Conservation (phyloP, 306 rosid genomes). For the Parietaria judaica region DNA sequence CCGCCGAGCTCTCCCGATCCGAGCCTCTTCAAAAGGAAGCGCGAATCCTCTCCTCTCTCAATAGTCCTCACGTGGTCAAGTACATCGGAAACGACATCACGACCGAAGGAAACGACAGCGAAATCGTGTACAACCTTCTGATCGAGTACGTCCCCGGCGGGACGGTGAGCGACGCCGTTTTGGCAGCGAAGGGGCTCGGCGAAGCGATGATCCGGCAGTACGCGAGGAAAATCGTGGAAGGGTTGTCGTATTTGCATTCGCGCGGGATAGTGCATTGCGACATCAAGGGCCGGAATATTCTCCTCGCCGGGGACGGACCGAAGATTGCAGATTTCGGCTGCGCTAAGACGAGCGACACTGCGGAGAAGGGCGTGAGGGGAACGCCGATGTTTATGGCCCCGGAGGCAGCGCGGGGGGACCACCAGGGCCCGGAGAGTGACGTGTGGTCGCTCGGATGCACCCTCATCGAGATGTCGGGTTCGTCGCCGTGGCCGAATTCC, state of each 20-base stretch:
- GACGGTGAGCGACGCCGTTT: slow-evolving; percentile 28
- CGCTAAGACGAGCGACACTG: slow-evolving; percentile 33
- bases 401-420: slow-evolving; percentile 80
- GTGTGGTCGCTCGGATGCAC: slow-evolving; percentile 92
- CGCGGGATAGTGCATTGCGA: slow-evolving; percentile 79
- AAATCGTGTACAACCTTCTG: slow-evolving; percentile 53
- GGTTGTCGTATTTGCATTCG: slow-evolving; percentile 64
- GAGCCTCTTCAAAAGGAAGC: slow-evolving; percentile 50
- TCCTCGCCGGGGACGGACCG: slow-evolving; percentile 46
- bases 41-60: slow-evolving; percentile 45
- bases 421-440: slow-evolving; percentile 62
- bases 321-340: slow-evolving; percentile 87
- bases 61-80: slow-evolving; percentile 44
- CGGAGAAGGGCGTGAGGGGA: slow-evolving; percentile 29
- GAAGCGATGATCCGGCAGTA: slow-evolving; percentile 31
- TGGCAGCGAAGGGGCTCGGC: slow-evolving; percentile 26
- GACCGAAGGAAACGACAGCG: slow-evolving; percentile 47
- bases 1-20: slow-evolving; percentile 44
- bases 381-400: slow-evolving; percentile 94
- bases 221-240: slow-evolving; percentile 37
- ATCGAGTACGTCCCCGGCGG: slow-evolving; percentile 67
- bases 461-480: slow-evolving; percentile 63
- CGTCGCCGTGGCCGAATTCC: slow-evolving; percentile 59
- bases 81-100: slow-evolving; percentile 58
- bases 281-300: slow-evolving; percentile 66